Conservation (phyloP, 2,329 filamentous ascomycete genomes). For the Ophiostoma quercus region DNA sequence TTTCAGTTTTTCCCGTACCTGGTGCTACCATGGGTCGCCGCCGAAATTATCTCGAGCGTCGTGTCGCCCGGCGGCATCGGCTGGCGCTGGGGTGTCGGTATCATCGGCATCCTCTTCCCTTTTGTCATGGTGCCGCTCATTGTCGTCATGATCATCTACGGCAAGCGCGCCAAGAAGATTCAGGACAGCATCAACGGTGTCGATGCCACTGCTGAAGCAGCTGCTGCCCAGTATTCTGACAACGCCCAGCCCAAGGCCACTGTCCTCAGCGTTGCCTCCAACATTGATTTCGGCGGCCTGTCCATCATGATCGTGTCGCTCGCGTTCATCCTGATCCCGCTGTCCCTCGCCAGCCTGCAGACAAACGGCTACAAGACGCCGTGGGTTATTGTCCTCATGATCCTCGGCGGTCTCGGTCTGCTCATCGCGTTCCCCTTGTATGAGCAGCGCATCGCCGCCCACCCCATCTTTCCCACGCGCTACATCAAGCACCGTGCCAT, state of each 20-base stretch:
- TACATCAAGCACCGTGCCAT: conserved; percentile 44
- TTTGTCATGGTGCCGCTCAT: conserved; percentile 48
- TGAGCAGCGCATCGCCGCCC: conserved; percentile 40
- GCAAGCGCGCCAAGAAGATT: conserved; percentile 44
- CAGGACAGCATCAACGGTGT: conserved; percentile 32
- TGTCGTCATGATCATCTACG: conserved; percentile 44
- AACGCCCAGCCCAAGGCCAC: conserved; percentile 24
- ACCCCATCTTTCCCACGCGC: conserved; percentile 43
- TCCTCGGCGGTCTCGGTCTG: conserved; percentile 28
- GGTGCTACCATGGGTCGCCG: conserved; percentile 52
- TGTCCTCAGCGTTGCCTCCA: conserved; percentile 35
- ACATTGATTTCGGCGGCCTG: conserved; percentile 40
- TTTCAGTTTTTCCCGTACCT: conserved; percentile 49
- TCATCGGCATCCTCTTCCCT: conserved; percentile 51
- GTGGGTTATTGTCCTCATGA: background rate
- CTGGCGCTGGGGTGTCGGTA: conserved; percentile 55
- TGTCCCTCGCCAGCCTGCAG: conserved; percentile 35
- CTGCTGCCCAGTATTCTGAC: background rate
- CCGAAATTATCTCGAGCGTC: conserved; percentile 41
- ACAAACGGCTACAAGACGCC: background rate
- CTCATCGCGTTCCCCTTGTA: conserved; percentile 44
- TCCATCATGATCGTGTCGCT: conserved; percentile 46
- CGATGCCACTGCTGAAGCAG: background rate
- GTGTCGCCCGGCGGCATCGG: conserved; percentile 33
- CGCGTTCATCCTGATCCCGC: conserved; percentile 42